A percentile compares a stretch with the other conserved stretches of the same genome.
phyloP scores from a whole-genome alignment of 225 moss, liverwort and hornwort species.

The Climacium dendroides region DNA sequence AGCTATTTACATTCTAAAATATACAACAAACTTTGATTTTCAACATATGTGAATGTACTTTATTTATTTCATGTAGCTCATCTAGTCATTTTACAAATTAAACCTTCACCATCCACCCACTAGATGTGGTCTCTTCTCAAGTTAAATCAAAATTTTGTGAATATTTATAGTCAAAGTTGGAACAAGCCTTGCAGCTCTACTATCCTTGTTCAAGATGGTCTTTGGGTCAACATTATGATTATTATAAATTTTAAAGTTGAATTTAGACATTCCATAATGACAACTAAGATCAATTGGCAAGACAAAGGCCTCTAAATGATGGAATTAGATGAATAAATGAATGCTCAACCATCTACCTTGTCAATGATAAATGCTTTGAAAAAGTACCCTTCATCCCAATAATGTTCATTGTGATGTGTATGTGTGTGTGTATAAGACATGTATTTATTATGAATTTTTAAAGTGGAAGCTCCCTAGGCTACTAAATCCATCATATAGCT shows the following conservation, averaged over 20 bases:
- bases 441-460: too few relatives aligned
- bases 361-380: background rate
- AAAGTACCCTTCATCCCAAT: background rate
- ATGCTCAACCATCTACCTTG: background rate
- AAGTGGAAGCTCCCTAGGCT: too few relatives aligned
- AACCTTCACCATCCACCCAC: background rate
- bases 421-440: too few relatives aligned
- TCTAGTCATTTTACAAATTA: background rate
- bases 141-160: background rate
- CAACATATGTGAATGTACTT: background rate
- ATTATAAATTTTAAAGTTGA: background rate
- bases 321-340: background rate
- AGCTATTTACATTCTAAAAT: background rate
- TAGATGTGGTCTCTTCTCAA: fast-evolving
- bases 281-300: background rate
- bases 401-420: background rate
- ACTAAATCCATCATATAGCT: too few relatives aligned
- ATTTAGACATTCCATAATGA: background rate
- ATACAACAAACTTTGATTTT: background rate
- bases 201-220: background rate
- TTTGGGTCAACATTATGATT: fast-evolving
- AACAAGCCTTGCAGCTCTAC: background rate
- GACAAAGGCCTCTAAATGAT: background rate
- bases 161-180: background rate
- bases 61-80: background rate